Conservation (phyloP, 495 filamentous ascomycete species). For the Penicillium macrosclerotiorum region DNA sequence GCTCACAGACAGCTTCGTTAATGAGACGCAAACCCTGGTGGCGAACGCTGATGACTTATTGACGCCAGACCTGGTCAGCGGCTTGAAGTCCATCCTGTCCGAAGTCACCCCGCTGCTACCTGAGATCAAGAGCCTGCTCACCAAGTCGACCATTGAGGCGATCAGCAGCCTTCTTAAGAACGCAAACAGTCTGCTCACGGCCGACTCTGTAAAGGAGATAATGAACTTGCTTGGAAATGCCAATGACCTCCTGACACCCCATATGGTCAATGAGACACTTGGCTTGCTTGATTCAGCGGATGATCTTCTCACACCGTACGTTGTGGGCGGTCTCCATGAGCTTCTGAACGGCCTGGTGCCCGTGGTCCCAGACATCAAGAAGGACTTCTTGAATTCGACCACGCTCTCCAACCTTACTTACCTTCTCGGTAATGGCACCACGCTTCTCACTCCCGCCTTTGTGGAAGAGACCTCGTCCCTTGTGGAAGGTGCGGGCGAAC, state of each 20-base stretch:
- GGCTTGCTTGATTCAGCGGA: conserved; percentile 38
- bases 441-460: conserved; percentile 34
- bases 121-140: conserved; percentile 35
- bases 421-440: conserved; percentile 36
- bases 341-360: conserved; percentile 36
- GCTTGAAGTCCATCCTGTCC: conserved; percentile 35
- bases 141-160: conserved; percentile 29
- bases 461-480: conserved; percentile 32
- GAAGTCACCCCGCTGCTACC: conserved; percentile 34
- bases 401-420: conserved; percentile 33
- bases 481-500: conserved; percentile 32
- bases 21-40: conserved; percentile 19
- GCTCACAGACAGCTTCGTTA: conserved; percentile 30
- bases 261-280: conserved; percentile 40
- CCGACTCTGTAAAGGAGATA: conserved; percentile 30
- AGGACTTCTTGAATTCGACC: conserved; percentile 33
- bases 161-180: conserved; percentile 21
- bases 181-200: conserved; percentile 34
- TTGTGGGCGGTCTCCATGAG: conserved; percentile 24
- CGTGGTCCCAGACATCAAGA: conserved; percentile 20
- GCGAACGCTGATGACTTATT: conserved; percentile 34
- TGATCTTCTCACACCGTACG: conserved; percentile 34
- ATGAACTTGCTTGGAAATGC: conserved; percentile 38
- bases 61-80: conserved; percentile 32
- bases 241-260: conserved; percentile 36